Evolutionary conservation across 2,329 filamentous ascomycete species (phyloP), one percentile per base, ranked within the genome.

Genomic region (Fusarium gaditjirri): DNA sequence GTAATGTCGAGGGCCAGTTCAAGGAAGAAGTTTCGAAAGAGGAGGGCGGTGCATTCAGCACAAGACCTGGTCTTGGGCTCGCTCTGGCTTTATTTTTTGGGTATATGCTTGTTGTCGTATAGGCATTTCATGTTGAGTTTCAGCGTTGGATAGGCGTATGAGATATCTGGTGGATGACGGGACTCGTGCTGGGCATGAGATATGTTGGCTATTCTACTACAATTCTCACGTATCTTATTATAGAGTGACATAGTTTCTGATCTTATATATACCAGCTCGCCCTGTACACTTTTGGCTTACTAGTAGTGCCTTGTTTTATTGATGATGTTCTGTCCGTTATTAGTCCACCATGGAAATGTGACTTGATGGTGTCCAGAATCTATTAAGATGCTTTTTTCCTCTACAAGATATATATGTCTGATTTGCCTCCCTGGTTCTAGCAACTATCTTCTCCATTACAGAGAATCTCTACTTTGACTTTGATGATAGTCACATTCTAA

Each of bases 1-100:
- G 92, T 1, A 93, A 94, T 75, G 83, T 93, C 1, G 77, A 85
- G 4, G 88, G 86, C 0, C 77, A 83, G 70, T 90, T 87, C 64
- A 81, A 78, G 39, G 81, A 85, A 1, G 72, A 82, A 61, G 81
- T 82, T 8, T 46, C 69, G 8, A 69, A 70, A n/a, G 55, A 75
- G 43, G 75, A 74, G 53, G 65, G 64, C 3, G 59, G 47, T 19
- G 72, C 57, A 6, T 65, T 55, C 25, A 68, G 57, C 8, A 60
- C 69, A 23, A 75, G 58, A 33, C 49, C 62, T 3, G 65, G 63
- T 13, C 47, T 74, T 65, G 72, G 61, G n/a, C 16, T 75, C 31
- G 55, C 65, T 11, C 47, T 75, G 23, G 39, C 72, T 35, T 33
- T 67, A n/a, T 60, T 74, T 39, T 33, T 75, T 59, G 70, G 56